Evolutionary conservation across 192 early-diverging fungal genomes (phyloP).

Genomic region (Entomortierella beljakovae): DNA sequence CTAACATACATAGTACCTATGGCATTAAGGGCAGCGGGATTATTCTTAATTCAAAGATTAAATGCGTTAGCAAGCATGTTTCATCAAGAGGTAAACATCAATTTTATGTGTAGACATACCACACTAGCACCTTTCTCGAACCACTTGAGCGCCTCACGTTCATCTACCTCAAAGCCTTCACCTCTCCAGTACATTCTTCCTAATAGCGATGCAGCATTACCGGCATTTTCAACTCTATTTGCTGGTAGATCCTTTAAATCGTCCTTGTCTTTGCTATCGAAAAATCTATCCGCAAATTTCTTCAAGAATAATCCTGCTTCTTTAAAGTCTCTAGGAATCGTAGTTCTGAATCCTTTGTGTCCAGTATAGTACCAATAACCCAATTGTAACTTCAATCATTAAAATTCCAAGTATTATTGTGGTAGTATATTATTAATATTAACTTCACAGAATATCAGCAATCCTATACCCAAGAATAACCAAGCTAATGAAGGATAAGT

Average conservation of each 20-base stretch:
- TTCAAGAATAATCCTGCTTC: conserved; percentile 72
- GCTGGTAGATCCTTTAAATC: conserved; percentile 9
- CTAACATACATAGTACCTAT: conserved; percentile 86
- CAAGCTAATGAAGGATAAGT: too few relatives aligned
- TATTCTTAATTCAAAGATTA: conserved; percentile 49
- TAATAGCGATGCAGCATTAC: conserved; percentile 81
- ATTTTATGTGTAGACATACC: conserved; percentile 40
- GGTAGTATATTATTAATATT: neutral
- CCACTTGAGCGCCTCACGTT: conserved; percentile 77
- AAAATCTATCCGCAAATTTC: conserved; percentile 62
- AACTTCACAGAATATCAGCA: neutral
- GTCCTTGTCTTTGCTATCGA: conserved; percentile 35
- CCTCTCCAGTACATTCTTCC: conserved; percentile 94
- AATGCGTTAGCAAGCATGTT: neutral
- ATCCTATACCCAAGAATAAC: too few relatives aligned
- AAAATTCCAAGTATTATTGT: too few relatives aligned
- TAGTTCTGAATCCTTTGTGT: conserved; percentile 43
- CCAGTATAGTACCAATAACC: conserved; percentile 90
- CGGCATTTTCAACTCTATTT: conserved; percentile 58
- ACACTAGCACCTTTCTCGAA: conserved; percentile 76
- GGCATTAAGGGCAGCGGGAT: conserved; percentile 75
- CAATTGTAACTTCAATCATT: conserved; percentile 64
- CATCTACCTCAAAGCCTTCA: conserved; percentile 77
- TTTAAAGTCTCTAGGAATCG: conserved; percentile 65
- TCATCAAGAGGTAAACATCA: neutral